Percentiles rank a stretch among this genome's conserved stretches.
phyloP scores from a whole-genome alignment of 352 stramenopile species.

The Pythium diclinum region DNA sequence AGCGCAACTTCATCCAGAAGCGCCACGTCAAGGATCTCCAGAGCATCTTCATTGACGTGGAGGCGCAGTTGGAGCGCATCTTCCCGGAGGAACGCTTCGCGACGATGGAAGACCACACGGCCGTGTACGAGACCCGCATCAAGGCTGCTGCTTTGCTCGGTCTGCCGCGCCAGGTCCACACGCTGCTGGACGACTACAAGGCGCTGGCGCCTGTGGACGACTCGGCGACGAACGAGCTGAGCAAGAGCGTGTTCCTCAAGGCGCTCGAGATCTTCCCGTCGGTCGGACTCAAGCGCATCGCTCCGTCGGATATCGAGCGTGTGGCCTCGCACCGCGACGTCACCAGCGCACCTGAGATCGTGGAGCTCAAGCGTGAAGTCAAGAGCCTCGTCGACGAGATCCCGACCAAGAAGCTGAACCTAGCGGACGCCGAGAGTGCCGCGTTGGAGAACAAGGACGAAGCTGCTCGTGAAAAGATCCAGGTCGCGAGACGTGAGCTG shows the following conservation, averaged over 20 bases:
- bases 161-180: constrained; percentile 38
- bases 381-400: constrained; percentile 11
- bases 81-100: constrained; percentile 43
- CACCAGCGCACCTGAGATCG: not conserved
- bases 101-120: constrained; percentile 41
- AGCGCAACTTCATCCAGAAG: constrained; percentile 36
- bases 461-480: not conserved
- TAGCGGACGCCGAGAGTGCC: not conserved
- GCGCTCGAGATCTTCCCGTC: constrained; percentile 27
- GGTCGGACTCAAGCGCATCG: constrained; percentile 17
- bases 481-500: constrained; percentile 23
- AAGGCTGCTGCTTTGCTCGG: constrained; percentile 62
- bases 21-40: constrained; percentile 47
- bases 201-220: constrained; percentile 19
- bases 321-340: constrained; percentile 9
- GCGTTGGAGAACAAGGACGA: not conserved
- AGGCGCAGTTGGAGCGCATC: constrained; percentile 53
- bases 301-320: constrained; percentile 6
- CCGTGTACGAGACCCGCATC: constrained; percentile 53
- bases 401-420: constrained; percentile 7
- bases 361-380: constrained; percentile 9
- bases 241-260: constrained; percentile 23
- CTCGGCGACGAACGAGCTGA: not conserved
- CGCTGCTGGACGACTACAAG: constrained; percentile 65
- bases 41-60: constrained; percentile 51